A percentile compares a stretch with the other conserved stretches of the same genome.
These are phyloP conservation scores for Aaosphaeria pasadenensis DNA, from an alignment of 2,329 filamentous ascomycete species.

Conservation along the genomic window DNA sequence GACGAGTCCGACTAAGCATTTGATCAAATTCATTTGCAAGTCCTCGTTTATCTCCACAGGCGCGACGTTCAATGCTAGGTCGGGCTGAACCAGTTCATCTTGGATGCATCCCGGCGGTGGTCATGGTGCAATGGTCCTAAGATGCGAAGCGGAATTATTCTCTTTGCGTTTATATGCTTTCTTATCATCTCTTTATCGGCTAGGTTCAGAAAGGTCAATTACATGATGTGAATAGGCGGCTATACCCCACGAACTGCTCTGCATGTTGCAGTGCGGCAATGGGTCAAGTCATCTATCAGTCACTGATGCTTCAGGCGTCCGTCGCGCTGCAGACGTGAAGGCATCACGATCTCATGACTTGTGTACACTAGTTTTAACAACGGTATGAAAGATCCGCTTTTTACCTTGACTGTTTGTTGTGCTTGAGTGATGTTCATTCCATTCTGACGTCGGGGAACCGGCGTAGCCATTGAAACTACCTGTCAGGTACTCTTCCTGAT, in stretches of 20 bases:
- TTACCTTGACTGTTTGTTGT: too few species aligned
- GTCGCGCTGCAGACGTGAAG: constrained; percentile 14
- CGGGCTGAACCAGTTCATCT: constrained; percentile 2
- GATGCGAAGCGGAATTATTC: constrained; percentile 18
- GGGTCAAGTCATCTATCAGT: constrained; percentile 11
- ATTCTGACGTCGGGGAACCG: too few species aligned
- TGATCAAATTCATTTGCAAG: constrained; percentile 4
- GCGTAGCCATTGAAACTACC: too few species aligned
- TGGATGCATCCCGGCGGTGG: constrained; percentile 3
- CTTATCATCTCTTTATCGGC: constrained; percentile 6
- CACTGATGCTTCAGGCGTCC: constrained; percentile 25
- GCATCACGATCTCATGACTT: constrained; percentile 37
- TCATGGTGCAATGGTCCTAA: constrained; percentile 18
- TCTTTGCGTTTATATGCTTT: constrained; percentile 14
- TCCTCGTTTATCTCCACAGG: not conserved
- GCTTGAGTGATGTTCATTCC: too few species aligned
- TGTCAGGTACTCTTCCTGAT: too few species aligned
- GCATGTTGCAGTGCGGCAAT: constrained; percentile 12
- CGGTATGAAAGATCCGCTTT: constrained; percentile 21
- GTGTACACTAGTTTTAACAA: constrained; percentile 36
- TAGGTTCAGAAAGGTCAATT: constrained; percentile 7
- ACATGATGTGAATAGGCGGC: too few species aligned
- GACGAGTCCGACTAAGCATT: constrained; percentile 39
- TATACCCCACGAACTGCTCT: too few species aligned
- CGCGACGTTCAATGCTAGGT: constrained; percentile 2